Evolutionary conservation across 2,329 filamentous ascomycete species (phyloP), one percentile per base, ranked within the genome.

Genomic region (Hypoxylon sp.): DNA sequence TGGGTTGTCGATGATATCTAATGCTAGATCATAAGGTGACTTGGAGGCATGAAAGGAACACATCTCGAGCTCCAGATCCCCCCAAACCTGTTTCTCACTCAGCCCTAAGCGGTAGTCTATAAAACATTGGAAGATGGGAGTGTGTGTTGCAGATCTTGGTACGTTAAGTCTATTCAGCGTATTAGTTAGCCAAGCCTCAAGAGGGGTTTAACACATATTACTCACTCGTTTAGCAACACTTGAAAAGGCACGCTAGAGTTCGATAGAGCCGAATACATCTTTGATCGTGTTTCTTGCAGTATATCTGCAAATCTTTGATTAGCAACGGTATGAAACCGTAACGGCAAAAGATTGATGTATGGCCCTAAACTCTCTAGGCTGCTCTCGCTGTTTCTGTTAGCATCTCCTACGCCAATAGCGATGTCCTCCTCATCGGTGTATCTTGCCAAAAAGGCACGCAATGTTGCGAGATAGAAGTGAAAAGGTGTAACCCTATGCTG

Each of bases 201-300:
- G n/a, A n/a, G n/a, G n/a, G n/a, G n/a, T n/a, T n/a, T n/a, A n/a
- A n/a, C n/a, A n/a, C n/a, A n/a, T n/a, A n/a, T n/a, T n/a, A n/a
- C n/a, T n/a, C n/a, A n/a, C 21, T 25, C 21, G 21, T 25, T 25
- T 0, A 80, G 64, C 0, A 81, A 57, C 1, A 74, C 62, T 42
- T 80, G 72, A 43, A 80, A 77, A 0, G 78, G 79, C 2, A 80
- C 51, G 0, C 57, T 51, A 0, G 77, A 75, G 44, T 78, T 64
- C 0, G 51, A 57, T 0, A 78, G 62, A 0, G 72, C 75, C 0
- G 17, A 16, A 9, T 52, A 49, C 5, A 12, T 11, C 11, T 23
- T 50, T 3, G 42, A 23, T 1, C 51, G 45, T 3, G 53, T 27
- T 7, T 52, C 43, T 7, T 4, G 2, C 0, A 58, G 25, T 4